Base-by-base conservation (phyloP, 2,329 filamentous ascomycete genomes). In the Pseudocercospora cruenta region DNA sequence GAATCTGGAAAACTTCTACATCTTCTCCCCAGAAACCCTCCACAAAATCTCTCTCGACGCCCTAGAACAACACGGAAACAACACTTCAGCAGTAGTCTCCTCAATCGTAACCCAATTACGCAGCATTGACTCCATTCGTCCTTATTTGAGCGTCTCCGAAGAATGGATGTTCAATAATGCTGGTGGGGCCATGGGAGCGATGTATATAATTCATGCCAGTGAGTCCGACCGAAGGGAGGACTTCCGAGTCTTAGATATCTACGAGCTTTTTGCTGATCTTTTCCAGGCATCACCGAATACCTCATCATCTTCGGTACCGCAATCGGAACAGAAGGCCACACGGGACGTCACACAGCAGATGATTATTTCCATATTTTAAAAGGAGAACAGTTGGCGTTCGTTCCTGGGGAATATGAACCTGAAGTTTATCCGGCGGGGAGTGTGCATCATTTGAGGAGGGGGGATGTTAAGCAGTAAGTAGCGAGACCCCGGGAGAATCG, bases 141-240 rank as follows among this genome's bases (percentile, higher is more conserved):
- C 68, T 19, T 73, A 92, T 78, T 76, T 94, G 75, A 91, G 81
- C 77, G 86, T 63, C 82, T 90, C 66, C 16, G 88, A 94, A 81
- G 90, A 94, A 79, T 96, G 92, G 92, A 85, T 96, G 54, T 94
- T 96, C 75, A 96, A 96, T 84, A 96, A 96, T 76, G 92, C 92
- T 60, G 93, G 93, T 60, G 93, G 93, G 69, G 92, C 92, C 60
- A 96, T 96, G 93, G 93, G 93, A 63, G 91, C 87, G 75, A 95
- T 96, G 93, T 93, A 92, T 79, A 89, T 96, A 70, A 90, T 96
- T 74, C 93, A 96, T 77, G 91, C 92, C 66, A 94, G 90, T 91
- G 79, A 78, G 88, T 83, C n/a, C 39, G 12, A 45, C 39, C 12
- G 3, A 3, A 19, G 47, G 21, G 16, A 53, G 10, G 47, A 12